Conservation (phyloP, 208 protist species). For the Leishmania guyanensis region DNA sequence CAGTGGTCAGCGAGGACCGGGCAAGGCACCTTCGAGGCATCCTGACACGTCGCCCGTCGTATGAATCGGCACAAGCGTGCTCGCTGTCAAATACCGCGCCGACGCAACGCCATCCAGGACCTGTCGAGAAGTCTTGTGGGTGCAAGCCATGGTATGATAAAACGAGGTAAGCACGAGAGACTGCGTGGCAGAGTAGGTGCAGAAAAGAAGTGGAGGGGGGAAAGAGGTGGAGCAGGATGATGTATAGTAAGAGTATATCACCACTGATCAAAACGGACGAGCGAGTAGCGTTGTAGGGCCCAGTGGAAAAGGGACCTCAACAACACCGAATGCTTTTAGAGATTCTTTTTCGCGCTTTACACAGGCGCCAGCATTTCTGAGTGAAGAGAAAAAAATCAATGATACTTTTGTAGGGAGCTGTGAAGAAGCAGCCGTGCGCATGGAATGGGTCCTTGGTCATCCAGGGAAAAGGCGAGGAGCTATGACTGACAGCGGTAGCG, state of each 20-base stretch:
- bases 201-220: background rate
- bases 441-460: background rate
- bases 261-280: background rate
- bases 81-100: background rate
- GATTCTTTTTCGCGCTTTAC: background rate
- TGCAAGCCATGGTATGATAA: background rate
- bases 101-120: background rate
- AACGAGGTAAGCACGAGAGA: background rate
- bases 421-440: background rate
- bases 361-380: background rate
- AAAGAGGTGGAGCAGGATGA: background rate
- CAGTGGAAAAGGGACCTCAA: background rate
- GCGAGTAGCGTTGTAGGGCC: background rate
- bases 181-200: background rate
- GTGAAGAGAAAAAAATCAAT: background rate
- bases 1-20: background rate
- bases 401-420: background rate
- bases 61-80: background rate
- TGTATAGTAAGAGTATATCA: background rate
- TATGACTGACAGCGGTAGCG: background rate
- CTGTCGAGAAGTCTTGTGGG: background rate
- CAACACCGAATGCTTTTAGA: background rate
- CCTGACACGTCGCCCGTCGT: background rate
- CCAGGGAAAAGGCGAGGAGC: background rate
- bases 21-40: background rate